phyloP scores from a whole-genome alignment of 1,139 yeast genomes.

The Eremothecium coryli region DNA sequence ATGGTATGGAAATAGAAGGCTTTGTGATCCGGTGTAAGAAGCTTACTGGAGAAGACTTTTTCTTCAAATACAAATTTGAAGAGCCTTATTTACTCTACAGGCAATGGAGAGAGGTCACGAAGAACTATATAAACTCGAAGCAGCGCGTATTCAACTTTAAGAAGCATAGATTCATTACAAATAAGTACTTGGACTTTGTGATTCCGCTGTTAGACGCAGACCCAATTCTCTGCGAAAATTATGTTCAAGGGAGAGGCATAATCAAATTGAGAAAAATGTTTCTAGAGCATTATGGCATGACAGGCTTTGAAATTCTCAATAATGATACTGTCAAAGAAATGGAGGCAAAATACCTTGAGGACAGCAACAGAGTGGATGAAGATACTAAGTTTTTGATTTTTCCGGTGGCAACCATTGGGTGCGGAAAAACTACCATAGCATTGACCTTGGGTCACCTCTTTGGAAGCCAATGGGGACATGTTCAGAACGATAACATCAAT shows the following conservation, averaged over 20 bases:
- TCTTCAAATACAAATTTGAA: constrained; percentile 90
- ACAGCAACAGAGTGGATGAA: constrained; percentile 28
- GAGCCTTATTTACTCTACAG: constrained; percentile 91
- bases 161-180: constrained; percentile 52
- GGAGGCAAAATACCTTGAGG: constrained; percentile 29
- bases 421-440: constrained; percentile 88
- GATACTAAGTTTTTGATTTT: constrained; percentile 51
- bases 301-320: constrained; percentile 38
- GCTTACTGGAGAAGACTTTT: constrained; percentile 34
- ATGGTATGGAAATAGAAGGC: constrained; percentile 76
- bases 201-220: constrained; percentile 43
- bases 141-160: constrained; percentile 38
- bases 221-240: constrained; percentile 40
- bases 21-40: constrained; percentile 67
- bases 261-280: constrained; percentile 60
- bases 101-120: constrained; percentile 83
- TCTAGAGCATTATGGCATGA: constrained; percentile 39
- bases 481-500: constrained; percentile 76
- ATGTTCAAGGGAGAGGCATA: constrained; percentile 57
- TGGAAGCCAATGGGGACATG: constrained; percentile 55
- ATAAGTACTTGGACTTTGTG: constrained; percentile 61
- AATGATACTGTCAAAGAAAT: constrained; percentile 31
- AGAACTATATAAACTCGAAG: constrained; percentile 42
- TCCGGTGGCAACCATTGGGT: constrained; percentile 86
- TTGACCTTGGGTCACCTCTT: constrained; percentile 47